Conservation (phyloP, 306 rosid species). For the Astragalus glycyphyllos region DNA sequence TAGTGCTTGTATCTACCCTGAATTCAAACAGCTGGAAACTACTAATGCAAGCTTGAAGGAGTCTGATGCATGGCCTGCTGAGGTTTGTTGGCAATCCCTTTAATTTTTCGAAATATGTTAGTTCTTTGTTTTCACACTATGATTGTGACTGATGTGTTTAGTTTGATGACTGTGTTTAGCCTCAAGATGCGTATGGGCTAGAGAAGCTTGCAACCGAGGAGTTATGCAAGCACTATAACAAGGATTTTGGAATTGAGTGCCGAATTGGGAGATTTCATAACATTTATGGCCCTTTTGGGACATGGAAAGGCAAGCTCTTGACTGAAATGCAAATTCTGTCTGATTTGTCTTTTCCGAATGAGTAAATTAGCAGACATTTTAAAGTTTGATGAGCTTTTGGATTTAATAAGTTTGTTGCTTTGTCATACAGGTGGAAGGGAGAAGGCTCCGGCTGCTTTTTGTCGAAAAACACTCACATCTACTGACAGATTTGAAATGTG, state of each 20-base stretch:
- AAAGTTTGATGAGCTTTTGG: constrained; percentile 21
- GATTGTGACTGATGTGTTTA: constrained; percentile 36
- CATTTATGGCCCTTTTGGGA: constrained; percentile 97
- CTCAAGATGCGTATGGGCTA: constrained; percentile 99
- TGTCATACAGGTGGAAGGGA: constrained; percentile 86
- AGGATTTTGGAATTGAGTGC: constrained; percentile 94
- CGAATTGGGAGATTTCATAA: constrained; percentile 98
- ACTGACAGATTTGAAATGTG: constrained; percentile 95
- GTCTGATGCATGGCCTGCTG: constrained; percentile 99
- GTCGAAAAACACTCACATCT: constrained; percentile 84
- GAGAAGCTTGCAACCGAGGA: constrained; percentile 99
- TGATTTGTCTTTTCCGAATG: constrained; percentile 28
- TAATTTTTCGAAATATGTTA: constrained; percentile 28
- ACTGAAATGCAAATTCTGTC: constrained; percentile 25
- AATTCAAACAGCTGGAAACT: constrained; percentile 93
- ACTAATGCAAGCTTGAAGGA: constrained; percentile 97
- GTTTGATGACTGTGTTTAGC: constrained; percentile 55
- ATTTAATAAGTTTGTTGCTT: constrained; percentile 37
- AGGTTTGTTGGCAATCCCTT: constrained; percentile 60
- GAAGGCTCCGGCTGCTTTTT: constrained; percentile 99
- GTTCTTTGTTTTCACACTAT: constrained; percentile 6
- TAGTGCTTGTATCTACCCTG: constrained; percentile 98
- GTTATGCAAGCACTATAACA: constrained; percentile 94
- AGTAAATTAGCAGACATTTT: not conserved
- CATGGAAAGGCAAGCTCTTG: constrained; percentile 86